Percentiles rank a stretch among this genome's conserved stretches.
Evolutionary conservation across 345 rosid genomes (phyloP).

Genomic region (Acer saccharum): DNA sequence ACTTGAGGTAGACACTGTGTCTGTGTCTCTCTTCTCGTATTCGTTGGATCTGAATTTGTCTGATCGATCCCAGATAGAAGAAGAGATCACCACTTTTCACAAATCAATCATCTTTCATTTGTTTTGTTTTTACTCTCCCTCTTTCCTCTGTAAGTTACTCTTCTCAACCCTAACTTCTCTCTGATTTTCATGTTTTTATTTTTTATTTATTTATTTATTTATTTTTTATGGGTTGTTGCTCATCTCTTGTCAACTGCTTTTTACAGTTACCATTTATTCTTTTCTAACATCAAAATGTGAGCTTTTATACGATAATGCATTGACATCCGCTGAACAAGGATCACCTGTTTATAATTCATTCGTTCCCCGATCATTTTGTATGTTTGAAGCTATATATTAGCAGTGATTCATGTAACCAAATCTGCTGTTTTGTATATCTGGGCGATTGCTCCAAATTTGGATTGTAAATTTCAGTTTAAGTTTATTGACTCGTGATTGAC

Average conservation of each 20-base stretch:
- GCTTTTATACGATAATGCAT: too few relatives aligned
- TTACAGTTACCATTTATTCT: too few relatives aligned
- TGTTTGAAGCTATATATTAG: too few relatives aligned
- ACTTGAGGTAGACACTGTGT: not conserved
- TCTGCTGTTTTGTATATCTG: not conserved
- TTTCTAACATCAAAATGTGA: not conserved
- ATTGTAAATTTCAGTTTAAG: not conserved
- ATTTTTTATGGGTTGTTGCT: not conserved
- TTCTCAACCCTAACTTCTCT: conserved; percentile 6
- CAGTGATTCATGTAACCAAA: too few relatives aligned
- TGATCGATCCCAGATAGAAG: not conserved
- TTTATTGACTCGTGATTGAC: not conserved
- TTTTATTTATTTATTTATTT: too few relatives aligned
- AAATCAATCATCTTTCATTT: not conserved
- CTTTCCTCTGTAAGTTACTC: conserved; percentile 12
- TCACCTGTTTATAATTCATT: not conserved
- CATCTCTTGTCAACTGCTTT: not conserved
- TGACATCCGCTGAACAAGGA: not conserved
- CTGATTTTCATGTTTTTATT: not conserved
- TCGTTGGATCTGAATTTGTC: conserved; percentile 10
- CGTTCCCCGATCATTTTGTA: too few relatives aligned
- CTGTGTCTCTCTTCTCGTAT: not conserved
- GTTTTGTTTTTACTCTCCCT: not conserved
- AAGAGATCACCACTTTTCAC: not conserved
- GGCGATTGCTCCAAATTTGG: not conserved